phyloP scores from a whole-genome alignment of 306 rosid species.

The Vigna trinervia region DNA sequence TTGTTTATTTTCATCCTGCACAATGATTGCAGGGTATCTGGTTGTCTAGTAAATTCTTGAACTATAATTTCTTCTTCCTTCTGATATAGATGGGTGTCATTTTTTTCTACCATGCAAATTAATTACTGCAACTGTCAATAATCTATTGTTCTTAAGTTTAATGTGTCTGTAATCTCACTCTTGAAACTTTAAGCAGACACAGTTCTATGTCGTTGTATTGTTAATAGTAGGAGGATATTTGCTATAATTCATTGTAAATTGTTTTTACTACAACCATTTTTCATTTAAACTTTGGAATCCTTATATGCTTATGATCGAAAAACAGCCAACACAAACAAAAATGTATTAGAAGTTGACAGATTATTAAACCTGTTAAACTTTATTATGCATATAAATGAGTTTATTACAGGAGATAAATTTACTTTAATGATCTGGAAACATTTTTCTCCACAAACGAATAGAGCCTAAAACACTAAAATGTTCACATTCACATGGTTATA shows the following conservation, averaged over 20 bases:
- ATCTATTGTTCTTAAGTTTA: background rate
- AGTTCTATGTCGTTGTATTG: background rate
- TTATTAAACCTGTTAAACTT: no score
- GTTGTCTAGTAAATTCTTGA: background rate
- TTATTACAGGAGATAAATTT: no score
- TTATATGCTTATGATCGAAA: no score
- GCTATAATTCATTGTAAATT: background rate
- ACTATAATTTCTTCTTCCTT: background rate
- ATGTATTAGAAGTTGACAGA: no score
- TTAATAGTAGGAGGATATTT: background rate
- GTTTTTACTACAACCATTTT: background rate
- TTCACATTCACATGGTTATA: background rate
- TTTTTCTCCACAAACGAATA: background rate
- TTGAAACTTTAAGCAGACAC: background rate
- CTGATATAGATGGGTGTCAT: background rate
- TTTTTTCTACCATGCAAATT: background rate
- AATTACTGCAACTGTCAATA: background rate
- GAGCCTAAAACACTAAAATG: background rate
- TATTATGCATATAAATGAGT: background rate
- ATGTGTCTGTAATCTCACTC: background rate
- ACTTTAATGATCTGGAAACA: no score
- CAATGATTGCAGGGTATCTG: background rate
- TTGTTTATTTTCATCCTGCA: background rate
- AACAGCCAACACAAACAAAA: no score
- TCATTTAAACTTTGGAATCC: background rate